These are phyloP conservation scores for Houttuynia cordata DNA, from an alignment of 164 flowering plant genomes.

Conservation along the genomic window DNA sequence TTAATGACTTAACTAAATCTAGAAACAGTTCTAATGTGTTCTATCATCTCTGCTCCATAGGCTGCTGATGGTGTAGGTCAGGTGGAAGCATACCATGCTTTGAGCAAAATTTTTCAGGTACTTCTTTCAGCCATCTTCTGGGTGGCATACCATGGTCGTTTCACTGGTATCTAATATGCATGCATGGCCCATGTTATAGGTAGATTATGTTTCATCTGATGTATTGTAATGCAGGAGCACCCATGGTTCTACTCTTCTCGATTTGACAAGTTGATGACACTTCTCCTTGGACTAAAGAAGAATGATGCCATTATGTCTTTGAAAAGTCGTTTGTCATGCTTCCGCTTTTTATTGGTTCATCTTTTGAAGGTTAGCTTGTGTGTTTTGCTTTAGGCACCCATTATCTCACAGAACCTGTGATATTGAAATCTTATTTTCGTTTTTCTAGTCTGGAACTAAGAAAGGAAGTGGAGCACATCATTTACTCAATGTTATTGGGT, in stretches of 20 bases:
- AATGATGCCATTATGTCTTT: slow-evolving; percentile 28
- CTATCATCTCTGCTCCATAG: slow-evolving; percentile 17
- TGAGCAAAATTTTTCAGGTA: slow-evolving; percentile 76
- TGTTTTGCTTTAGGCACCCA: neutral
- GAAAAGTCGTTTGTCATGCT: slow-evolving; percentile 50
- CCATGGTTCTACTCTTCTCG: slow-evolving; percentile 54
- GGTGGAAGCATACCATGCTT: slow-evolving; percentile 36
- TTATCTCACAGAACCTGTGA: neutral
- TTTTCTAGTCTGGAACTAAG: neutral
- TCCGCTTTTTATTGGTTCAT: slow-evolving; percentile 48
- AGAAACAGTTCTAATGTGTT: neutral
- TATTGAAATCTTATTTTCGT: neutral
- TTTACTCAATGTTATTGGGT: too few species aligned
- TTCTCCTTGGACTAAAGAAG: slow-evolving; percentile 41
- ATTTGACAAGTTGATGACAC: slow-evolving; percentile 43
- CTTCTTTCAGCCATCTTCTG: neutral
- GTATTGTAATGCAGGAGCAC: slow-evolving; percentile 43
- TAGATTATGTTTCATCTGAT: neutral
- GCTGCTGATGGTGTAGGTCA: slow-evolving; percentile 26
- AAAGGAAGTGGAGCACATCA: neutral
- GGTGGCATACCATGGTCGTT: neutral
- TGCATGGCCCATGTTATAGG: neutral
- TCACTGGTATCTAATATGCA: neutral
- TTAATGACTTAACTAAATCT: too few species aligned
- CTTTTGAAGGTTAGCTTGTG: slow-evolving; percentile 36